Conservation (phyloP, 139 green algal genomes). For the Marvania coccoides region DNA sequence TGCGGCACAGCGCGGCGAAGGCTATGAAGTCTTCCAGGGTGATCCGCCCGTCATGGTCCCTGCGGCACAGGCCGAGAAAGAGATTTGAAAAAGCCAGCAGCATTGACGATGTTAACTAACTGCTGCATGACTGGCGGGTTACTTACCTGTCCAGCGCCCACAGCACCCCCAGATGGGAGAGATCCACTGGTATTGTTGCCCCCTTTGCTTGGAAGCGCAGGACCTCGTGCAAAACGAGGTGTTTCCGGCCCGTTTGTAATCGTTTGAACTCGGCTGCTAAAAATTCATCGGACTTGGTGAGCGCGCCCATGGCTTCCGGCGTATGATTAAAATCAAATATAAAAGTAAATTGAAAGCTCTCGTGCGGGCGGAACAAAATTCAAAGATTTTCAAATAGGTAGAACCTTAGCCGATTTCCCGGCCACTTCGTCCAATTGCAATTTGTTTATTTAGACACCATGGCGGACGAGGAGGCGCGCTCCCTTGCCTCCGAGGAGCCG, state of each 20-base stretch:
- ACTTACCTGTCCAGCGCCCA: conserved; percentile 42
- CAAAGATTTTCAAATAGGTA: too few relatives aligned
- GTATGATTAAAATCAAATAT: too few relatives aligned
- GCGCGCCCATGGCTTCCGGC: too few relatives aligned
- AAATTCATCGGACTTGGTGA: conserved; percentile 2
- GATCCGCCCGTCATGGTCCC: conserved; percentile 27
- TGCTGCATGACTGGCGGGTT: background rate
- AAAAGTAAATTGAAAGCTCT: too few relatives aligned
- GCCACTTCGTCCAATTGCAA: too few relatives aligned
- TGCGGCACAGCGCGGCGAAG: conserved; percentile 22
- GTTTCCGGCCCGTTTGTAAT: conserved; percentile 6
- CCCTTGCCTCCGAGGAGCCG: too few relatives aligned
- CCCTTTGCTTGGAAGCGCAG: conserved; percentile 2
- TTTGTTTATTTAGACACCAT: too few relatives aligned
- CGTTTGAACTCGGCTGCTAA: conserved; percentile 13
- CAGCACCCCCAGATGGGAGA: conserved; percentile 22
- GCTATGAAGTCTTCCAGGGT: conserved; percentile 19
- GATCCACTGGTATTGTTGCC: conserved; percentile 4
- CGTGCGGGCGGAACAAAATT: too few relatives aligned
- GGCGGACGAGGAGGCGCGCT: too few relatives aligned
- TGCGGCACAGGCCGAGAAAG: too few relatives aligned
- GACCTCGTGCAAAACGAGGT: conserved; percentile 17
- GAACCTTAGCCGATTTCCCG: too few relatives aligned
- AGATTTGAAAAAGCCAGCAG: background rate
- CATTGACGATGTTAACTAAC: background rate